Evolutionary conservation across 441 rosid genomes (phyloP), one percentile per base, ranked within the genome.

Genomic region (Croton laevigatus): DNA sequence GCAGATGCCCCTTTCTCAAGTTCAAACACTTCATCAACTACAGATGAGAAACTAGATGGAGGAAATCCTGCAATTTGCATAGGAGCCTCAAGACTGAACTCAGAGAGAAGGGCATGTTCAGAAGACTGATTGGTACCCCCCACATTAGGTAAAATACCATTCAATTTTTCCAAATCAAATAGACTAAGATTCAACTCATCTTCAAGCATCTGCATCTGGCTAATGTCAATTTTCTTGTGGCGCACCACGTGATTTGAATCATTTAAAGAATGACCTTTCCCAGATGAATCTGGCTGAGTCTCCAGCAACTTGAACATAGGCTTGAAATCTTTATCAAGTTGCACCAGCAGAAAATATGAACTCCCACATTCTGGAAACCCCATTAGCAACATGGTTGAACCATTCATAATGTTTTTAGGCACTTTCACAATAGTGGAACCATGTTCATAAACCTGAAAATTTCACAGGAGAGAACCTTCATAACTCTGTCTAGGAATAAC

Each of bases 21-120:
- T 83, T 91, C 94, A 85, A 96, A 96, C 67, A 96, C 91, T 77
- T 93, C 97, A 87, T 93, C 99, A 62, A 96, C 94, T 64, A 90
- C 76, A 66, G 91, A 90, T 61, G 97, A 83, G 76, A 96, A 96
- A 81, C 91, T 87, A 59, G 91, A 82, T n/a, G 86, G 70, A 32
- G 88, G 82, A 78, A 77, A 74, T 71, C 91, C 89, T 68, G 81
- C 74, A 73, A 78, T 71, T 74, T 84, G 91, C 76, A 79, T 54
- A 66, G 86, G 79, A 78, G 85, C 80, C 44, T 87, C 93, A 4
- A 84, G 76, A 83, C 74, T 67, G 57, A 88, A 72, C 69, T 83
- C 91, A 78, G 91, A 82, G 80, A 80, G 85, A 76, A 87, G 74
- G 73, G 76, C 84, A 69, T 82, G 80, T 62, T 86, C 96, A 70